Evolutionary conservation across 441 rosid species (phyloP), one percentile per base, ranked within the genome.

Genomic region (Euphorbia celastroides): DNA sequence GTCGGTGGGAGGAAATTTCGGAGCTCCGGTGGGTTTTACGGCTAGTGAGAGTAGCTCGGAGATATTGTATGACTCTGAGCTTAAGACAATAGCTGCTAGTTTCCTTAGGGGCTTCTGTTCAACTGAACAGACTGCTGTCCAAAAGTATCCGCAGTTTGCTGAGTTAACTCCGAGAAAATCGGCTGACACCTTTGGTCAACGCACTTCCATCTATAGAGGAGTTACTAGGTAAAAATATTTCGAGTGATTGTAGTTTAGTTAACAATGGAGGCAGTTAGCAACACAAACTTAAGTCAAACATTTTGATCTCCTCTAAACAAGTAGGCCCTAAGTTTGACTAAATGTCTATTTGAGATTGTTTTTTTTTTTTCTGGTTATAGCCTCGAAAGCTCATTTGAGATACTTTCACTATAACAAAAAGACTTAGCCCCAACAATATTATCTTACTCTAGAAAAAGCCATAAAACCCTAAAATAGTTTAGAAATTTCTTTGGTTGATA

Each of bases 121-220:
- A 5, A 66, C 17, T 44, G 27, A 54, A n/a, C 41, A n/a, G 60
- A n/a, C 13, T 48, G 54, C 54, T 16, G 19, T 48, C 23, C 54
- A 48, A 17, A 48, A 48, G 7, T 48, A 16, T 48, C 54, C 17
- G 8, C 68, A 66, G 3, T 13, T 41, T 5, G 46, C 80, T 30
- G 87, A 82, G 55, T 70, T 70, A 34, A 57, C 83, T 16, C 77
- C 86, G 1, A 86, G 82, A 62, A 91, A 86, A 80, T 65, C 84
- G 51, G 75, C 57, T 1, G 97, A 93, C 38, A 86, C 86, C 48
- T 89, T 88, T 19, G 97, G 99, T 54, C 99, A 93, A 69, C 93
- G 97, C 19, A 93, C 99, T 46, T 91, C 99, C 16, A 82, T 91
- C 61, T 91, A 86, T 80, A 76, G 99, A 50, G 99, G 99, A 5